Percentiles rank a stretch among this genome's conserved stretches.
phyloP scores from a whole-genome alignment of 495 filamentous ascomycete genomes.

The Tuber microsphaerosporum region DNA sequence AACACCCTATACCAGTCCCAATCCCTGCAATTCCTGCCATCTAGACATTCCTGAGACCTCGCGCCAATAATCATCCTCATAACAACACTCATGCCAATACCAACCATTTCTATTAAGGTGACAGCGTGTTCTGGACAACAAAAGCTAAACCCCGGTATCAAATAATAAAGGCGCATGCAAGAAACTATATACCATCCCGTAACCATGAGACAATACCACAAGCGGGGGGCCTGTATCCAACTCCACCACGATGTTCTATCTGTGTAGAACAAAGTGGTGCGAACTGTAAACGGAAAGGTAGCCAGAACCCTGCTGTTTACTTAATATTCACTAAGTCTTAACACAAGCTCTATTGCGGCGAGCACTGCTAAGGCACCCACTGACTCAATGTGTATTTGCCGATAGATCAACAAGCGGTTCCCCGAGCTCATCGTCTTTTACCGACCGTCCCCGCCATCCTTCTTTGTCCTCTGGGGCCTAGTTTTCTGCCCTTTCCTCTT shows the following conservation, averaged over 20 bases:
- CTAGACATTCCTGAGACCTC: too few species aligned
- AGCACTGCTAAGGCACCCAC: neutral
- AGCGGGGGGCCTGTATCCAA: neutral
- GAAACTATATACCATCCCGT: neutral
- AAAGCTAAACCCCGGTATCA: neutral
- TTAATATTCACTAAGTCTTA: neutral
- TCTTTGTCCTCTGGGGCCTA: neutral
- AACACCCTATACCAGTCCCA: too few species aligned
- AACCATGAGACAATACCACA: neutral
- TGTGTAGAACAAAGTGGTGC: neutral
- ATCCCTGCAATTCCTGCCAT: too few species aligned
- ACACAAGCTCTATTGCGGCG: neutral
- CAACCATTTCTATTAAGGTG: too few species aligned
- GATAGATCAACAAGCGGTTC: neutral
- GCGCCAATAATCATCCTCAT: too few species aligned
- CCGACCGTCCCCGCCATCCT: neutral
- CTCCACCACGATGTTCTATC: neutral
- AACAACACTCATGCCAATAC: too few species aligned
- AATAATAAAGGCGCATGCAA: neutral
- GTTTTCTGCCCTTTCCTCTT: neutral
- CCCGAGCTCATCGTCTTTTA: neutral
- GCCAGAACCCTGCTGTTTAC: neutral
- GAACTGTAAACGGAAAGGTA: neutral
- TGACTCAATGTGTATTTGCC: neutral
- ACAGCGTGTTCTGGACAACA: too few species aligned